Percentiles rank a stretch among this genome's conserved stretches.
Conservation (phyloP, 2,329 filamentous ascomycete genomes). For the Thermothelomyces thermophilus region DNA sequence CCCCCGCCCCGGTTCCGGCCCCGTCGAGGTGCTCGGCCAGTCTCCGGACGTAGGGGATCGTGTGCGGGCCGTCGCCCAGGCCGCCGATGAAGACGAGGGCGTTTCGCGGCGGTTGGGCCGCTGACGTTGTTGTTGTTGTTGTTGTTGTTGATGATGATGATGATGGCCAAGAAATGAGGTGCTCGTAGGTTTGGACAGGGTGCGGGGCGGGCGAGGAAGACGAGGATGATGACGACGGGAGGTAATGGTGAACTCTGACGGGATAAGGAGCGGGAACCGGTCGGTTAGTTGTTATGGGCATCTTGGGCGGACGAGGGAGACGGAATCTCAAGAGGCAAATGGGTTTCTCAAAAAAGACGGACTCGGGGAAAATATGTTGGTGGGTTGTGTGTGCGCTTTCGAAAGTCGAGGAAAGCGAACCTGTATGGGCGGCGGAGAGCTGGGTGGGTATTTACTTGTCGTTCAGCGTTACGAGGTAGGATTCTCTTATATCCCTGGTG, state of each 20-base stretch:
- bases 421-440: too few species aligned
- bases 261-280: not conserved
- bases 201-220: not conserved
- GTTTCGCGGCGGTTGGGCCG: slow-evolving; percentile 32
- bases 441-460: too few species aligned
- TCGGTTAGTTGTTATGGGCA: not conserved
- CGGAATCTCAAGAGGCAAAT: too few species aligned
- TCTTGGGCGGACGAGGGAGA: not conserved
- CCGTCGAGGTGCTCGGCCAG: slow-evolving; percentile 39
- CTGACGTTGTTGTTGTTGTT: not conserved
- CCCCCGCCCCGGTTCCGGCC: slow-evolving; percentile 26
- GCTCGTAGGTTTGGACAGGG: slow-evolving; percentile 14
- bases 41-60: slow-evolving; percentile 49
- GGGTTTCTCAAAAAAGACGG: too few species aligned
- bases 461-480: too few species aligned
- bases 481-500: too few species aligned
- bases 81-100: slow-evolving; percentile 65
- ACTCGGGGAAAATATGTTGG: too few species aligned
- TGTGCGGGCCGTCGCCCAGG: slow-evolving; percentile 62
- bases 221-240: not conserved
- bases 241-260: slow-evolving; percentile 10
- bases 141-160: slow-evolving; percentile 24
- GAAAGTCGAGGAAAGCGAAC: too few species aligned
- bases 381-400: too few species aligned
- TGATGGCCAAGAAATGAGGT: slow-evolving; percentile 17